These are phyloP conservation scores for Phytopythium sindhum DNA, from an alignment of 352 stramenopile genomes.

Conservation along the genomic window DNA sequence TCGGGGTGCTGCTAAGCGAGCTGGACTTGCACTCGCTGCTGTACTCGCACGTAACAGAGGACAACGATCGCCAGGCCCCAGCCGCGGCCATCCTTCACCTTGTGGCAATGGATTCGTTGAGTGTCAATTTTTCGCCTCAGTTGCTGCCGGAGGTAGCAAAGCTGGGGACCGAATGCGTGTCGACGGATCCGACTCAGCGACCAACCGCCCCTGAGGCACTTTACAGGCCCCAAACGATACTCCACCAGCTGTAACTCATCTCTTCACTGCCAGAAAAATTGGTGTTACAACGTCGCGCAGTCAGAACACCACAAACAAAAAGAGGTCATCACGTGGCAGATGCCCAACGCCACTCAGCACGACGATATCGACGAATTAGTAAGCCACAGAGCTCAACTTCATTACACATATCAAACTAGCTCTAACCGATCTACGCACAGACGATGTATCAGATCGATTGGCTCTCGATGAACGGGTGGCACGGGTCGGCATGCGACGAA, in stretches of 20 bases:
- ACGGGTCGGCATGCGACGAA: too few relatives aligned
- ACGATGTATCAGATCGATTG: neutral
- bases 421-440: neutral
- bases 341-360: too few relatives aligned
- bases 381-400: neutral
- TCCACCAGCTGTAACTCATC: conserved; percentile 15
- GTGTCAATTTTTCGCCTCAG: conserved; percentile 26
- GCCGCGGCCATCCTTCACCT: conserved; percentile 26
- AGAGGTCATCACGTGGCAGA: too few relatives aligned
- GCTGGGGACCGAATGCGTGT: conserved; percentile 23
- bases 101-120: conserved; percentile 25
- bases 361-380: neutral
- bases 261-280: too few relatives aligned
- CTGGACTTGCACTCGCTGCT: conserved; percentile 24
- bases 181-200: conserved; percentile 21
- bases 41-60: conserved; percentile 21
- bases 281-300: too few relatives aligned
- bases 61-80: conserved; percentile 14
- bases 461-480: neutral
- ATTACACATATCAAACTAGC: neutral
- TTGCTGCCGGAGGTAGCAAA: conserved; percentile 13
- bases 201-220: conserved; percentile 27
- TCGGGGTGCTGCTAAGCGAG: conserved; percentile 28
- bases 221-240: conserved; percentile 19
- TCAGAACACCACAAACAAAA: too few relatives aligned